A percentile compares a stretch with the other conserved stretches of the same genome.
Evolutionary conservation across 768 basidiomycete species (phyloP).

Genomic region (Suillus placidus): DNA sequence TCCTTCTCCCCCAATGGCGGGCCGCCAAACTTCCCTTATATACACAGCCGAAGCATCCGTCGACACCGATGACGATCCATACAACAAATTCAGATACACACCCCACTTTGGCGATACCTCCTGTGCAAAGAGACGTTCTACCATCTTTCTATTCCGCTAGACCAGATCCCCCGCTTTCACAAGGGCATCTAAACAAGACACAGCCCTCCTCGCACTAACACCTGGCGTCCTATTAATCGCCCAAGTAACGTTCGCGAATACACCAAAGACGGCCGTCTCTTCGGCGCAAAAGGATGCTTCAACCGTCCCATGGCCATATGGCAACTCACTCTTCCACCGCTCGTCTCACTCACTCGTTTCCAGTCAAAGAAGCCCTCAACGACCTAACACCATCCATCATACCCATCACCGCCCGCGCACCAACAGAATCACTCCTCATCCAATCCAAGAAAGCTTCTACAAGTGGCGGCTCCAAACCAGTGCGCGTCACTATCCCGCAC

Average conservation of each 20-base stretch:
- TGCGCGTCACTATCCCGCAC: slow-evolving; percentile 59
- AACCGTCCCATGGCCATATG: slow-evolving; percentile 64
- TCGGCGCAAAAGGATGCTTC: slow-evolving; percentile 61
- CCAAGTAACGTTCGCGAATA: slow-evolving; percentile 60
- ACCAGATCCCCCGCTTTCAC: not conserved
- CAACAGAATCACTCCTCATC: slow-evolving; percentile 57
- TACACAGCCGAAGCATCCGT: slow-evolving; percentile 62
- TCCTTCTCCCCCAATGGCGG: slow-evolving; percentile 57
- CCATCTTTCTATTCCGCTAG: slow-evolving; percentile 59
- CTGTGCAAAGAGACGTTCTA: slow-evolving; percentile 51
- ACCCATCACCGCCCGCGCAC: slow-evolving; percentile 49
- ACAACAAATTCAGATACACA: slow-evolving; percentile 52
- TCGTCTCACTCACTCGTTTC: not conserved
- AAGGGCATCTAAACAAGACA: slow-evolving; percentile 1
- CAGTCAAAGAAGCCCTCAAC: slow-evolving; percentile 48
- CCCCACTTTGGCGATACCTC: slow-evolving; percentile 69
- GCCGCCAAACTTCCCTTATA: slow-evolving; percentile 51
- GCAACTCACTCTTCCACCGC: slow-evolving; percentile 40
- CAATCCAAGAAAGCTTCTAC: slow-evolving; percentile 27
- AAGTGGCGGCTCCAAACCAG: slow-evolving; percentile 28
- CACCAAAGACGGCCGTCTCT: slow-evolving; percentile 54
- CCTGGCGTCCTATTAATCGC: slow-evolving; percentile 48
- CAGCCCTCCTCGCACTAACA: slow-evolving; percentile 14
- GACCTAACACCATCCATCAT: slow-evolving; percentile 46
- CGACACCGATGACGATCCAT: slow-evolving; percentile 25